Percentiles rank a stretch among this genome's conserved stretches.
Conservation (phyloP, 129 eudicot species). For the Lactuca sativa region DNA sequence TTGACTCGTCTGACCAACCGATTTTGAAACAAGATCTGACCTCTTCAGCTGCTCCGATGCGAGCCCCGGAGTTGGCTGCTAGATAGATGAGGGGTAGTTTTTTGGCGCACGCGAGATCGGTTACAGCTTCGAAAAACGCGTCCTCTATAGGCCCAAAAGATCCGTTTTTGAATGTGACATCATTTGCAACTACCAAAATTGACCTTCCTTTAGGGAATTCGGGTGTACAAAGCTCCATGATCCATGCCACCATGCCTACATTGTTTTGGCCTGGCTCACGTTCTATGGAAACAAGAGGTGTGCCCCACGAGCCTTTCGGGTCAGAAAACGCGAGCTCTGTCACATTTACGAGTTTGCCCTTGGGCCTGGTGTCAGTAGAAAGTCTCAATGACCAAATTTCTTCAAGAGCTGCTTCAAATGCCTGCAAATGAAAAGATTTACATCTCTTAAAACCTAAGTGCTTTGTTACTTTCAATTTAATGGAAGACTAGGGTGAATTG, state of each 20-base stretch:
- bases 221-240: conserved; percentile 90
- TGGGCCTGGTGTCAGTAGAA: conserved; percentile 37
- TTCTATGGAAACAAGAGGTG: conserved; percentile 61
- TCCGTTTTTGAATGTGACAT: conserved; percentile 90
- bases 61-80: conserved; percentile 99
- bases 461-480: not conserved
- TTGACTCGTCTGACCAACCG: conserved; percentile 93
- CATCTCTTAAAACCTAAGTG: not conserved
- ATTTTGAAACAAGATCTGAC: conserved; percentile 88
- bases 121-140: conserved; percentile 90
- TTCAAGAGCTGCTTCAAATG: conserved; percentile 79
- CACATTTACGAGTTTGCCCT: conserved; percentile 53
- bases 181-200: conserved; percentile 80
- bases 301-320: conserved; percentile 67
- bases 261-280: conserved; percentile 84
- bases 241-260: conserved; percentile 99
- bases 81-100: conserved; percentile 87
- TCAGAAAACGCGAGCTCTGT: conserved; percentile 74
- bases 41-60: conserved; percentile 97
- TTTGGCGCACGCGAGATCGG: conserved; percentile 71
- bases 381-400: conserved; percentile 58
- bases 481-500: too few relatives aligned
- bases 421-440: conserved; percentile 46
- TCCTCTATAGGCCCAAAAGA: conserved; percentile 97
- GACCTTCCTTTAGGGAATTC: conserved; percentile 88